phyloP scores from a whole-genome alignment of 441 rosid species.

The Hypseocharis bilobata region DNA sequence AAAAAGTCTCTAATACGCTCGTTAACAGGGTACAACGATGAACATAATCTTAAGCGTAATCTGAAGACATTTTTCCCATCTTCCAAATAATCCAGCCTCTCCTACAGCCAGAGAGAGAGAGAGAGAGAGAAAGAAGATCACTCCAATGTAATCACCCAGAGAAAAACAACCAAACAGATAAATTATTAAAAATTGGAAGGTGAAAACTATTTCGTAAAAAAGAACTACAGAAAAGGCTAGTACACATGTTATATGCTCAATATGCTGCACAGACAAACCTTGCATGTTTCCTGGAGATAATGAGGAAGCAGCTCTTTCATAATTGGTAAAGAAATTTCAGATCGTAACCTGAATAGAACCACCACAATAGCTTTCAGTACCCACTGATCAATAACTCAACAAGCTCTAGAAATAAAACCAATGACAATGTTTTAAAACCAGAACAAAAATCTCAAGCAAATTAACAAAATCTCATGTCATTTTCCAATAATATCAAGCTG shows the following conservation, averaged over 20 bases:
- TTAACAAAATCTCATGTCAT: not conserved
- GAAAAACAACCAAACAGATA: not conserved
- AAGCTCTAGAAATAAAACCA: not conserved
- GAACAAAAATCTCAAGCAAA: not conserved
- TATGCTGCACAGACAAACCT: slow-evolving; percentile 42
- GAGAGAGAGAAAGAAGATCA: slow-evolving; percentile 11
- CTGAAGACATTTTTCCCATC: slow-evolving; percentile 85
- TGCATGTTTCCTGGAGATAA: slow-evolving; percentile 85
- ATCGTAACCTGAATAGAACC: slow-evolving; percentile 55
- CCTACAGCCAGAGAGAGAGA: slow-evolving; percentile 37
- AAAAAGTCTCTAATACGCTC: slow-evolving; percentile 97
- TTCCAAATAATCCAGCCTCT: slow-evolving; percentile 92
- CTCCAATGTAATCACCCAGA: too few species aligned
- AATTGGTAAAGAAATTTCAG: slow-evolving; percentile 91
- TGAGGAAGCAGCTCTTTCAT: slow-evolving; percentile 94
- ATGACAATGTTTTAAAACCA: not conserved
- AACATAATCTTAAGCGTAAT: slow-evolving; percentile 86
- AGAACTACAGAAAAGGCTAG: slow-evolving; percentile 1
- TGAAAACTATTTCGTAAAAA: slow-evolving; percentile 9
- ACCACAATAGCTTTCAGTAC: slow-evolving; percentile 15
- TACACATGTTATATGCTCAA: slow-evolving; percentile 11
- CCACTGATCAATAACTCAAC: not conserved
- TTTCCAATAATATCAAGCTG: not conserved
- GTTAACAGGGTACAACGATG: slow-evolving; percentile 81
- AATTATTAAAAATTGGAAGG: not conserved